Base-by-base conservation (phyloP, 495 filamentous ascomycete species). In the Bathelium albidoporum region DNA sequence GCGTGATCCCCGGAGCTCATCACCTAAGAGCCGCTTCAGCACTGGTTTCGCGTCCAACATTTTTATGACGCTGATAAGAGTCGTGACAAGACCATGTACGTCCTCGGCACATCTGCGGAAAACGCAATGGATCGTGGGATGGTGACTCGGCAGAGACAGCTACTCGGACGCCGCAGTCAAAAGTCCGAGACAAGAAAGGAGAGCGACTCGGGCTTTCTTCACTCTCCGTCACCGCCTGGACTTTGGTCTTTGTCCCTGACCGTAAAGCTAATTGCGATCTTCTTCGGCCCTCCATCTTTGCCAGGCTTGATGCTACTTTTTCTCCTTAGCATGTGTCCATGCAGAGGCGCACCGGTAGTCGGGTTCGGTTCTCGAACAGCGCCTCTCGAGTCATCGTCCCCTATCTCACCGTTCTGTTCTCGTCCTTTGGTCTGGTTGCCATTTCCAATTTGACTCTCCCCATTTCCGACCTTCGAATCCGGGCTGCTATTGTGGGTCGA, bases 271-370 rank as follows among this genome's bases (percentile, higher is more conserved):
- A 75, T 69, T 7, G 69, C 63, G 16, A 75, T 73, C 63, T 73
- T 74, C 65, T 69, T 70, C 12, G 66, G 62, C 11, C 32, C 43
- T 26, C 68, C 64, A 55, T 75, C 73, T 61, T 75, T 75, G 20
- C 62, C 69, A 16, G 67, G 66, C 36, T 65, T 71, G 11, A 73
- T 59, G 20, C 65, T 69, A 22, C 64, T 67, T 41, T 72, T 72
- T 61, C 70, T 58, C 26, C 73, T 59, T 1, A 75, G 65, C 55
- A 62, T 67, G 22, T 66, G 62, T 7, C 49, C 49, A 24, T 55
- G 49, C 24, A 3, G 49, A 29, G 49, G 22, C 7, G 16, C 7
- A 55, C 49, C 16, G 16, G 5, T 24, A 28, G 24, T 26, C 49
- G 49, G 29, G 20, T 55, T 55, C 2, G 49, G 49, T 29, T 55